These are phyloP conservation scores for Amanita brunnescens DNA, from an alignment of 768 basidiomycete species.

Conservation along the genomic window DNA sequence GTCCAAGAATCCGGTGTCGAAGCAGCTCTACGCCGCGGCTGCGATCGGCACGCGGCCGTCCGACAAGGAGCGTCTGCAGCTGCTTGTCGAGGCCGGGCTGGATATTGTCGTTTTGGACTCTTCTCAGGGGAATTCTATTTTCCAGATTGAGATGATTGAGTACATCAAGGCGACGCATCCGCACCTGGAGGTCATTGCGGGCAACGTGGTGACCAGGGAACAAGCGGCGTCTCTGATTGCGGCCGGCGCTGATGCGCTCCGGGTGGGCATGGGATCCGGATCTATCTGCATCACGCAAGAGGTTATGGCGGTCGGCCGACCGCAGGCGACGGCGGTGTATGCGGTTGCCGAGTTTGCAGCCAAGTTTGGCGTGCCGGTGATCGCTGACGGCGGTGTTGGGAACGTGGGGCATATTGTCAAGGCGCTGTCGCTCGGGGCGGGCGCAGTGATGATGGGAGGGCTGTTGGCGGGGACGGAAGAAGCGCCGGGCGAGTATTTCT, in stretches of 20 bases:
- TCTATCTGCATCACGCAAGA: conserved; percentile 99
- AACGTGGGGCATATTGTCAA: conserved; percentile 99
- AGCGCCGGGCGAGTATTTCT: conserved; percentile 98
- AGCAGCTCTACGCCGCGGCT: conserved; percentile 95
- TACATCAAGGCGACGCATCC: conserved; percentile 90
- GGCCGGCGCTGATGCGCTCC: conserved; percentile 92
- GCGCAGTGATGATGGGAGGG: conserved; percentile 98
- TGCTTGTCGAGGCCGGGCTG: conserved; percentile 89
- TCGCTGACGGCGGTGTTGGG: conserved; percentile 91
- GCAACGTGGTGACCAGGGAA: conserved; percentile 96
- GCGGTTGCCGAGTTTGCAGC: conserved; percentile 89
- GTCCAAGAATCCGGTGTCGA: conserved; percentile 81
- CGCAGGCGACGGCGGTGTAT: conserved; percentile 98
- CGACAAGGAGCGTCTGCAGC: conserved; percentile 75
- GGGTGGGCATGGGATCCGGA: conserved; percentile 96
- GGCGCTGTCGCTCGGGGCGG: conserved; percentile 87
- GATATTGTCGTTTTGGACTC: conserved; percentile 95
- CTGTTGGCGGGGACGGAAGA: conserved; percentile 93
- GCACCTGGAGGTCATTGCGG: conserved; percentile 86
- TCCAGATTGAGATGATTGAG: conserved; percentile 87
- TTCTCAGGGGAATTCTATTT: conserved; percentile 92
- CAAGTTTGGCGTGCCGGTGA: conserved; percentile 92
- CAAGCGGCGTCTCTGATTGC: conserved; percentile 91
- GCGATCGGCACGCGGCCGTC: conserved; percentile 88
- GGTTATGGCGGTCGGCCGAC: conserved; percentile 97